Evolutionary conservation across 2,329 filamentous ascomycete species (phyloP).

Genomic region (Clarireedia monteithiana): DNA sequence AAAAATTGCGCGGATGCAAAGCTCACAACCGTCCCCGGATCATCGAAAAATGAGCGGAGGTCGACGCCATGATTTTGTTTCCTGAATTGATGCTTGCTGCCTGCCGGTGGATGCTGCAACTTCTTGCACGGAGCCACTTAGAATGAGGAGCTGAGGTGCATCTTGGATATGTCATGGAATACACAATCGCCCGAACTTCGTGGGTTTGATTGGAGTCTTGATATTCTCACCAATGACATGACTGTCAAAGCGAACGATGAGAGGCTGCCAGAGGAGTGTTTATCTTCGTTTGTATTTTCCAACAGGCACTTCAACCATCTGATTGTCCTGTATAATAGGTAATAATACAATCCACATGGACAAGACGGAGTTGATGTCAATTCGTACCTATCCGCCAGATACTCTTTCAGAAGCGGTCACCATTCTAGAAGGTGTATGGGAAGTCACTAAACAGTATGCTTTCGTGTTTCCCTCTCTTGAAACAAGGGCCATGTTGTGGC

Average conservation of each 20-base stretch:
- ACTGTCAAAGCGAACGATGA: slow-evolving; percentile 37
- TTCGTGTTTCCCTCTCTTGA: no score
- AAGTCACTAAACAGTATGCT: no score
- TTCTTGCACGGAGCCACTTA: slow-evolving; percentile 32
- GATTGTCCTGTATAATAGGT: not conserved
- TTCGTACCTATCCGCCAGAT: slow-evolving; percentile 19
- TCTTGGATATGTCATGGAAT: slow-evolving; percentile 35
- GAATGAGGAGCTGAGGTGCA: slow-evolving; percentile 32
- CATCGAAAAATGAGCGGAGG: slow-evolving; percentile 35
- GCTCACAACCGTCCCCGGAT: slow-evolving; percentile 34
- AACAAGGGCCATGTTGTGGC: no score
- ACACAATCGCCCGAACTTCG: slow-evolving; percentile 34
- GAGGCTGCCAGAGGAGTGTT: slow-evolving; percentile 28
- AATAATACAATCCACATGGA: not conserved
- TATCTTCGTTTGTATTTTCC: not conserved
- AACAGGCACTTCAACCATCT: not conserved
- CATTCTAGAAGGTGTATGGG: no score
- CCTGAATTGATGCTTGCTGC: slow-evolving; percentile 38
- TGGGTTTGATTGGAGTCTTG: slow-evolving; percentile 35
- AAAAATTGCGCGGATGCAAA: slow-evolving; percentile 34
- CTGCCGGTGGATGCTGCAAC: slow-evolving; percentile 33
- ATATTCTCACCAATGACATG: slow-evolving; percentile 33
- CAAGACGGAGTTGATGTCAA: not conserved
- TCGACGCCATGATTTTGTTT: slow-evolving; percentile 37
- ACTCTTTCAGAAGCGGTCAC: no score